Evolutionary conservation across 1,284 basidiomycete genomes (phyloP).

Genomic region (Tilletia caries): DNA sequence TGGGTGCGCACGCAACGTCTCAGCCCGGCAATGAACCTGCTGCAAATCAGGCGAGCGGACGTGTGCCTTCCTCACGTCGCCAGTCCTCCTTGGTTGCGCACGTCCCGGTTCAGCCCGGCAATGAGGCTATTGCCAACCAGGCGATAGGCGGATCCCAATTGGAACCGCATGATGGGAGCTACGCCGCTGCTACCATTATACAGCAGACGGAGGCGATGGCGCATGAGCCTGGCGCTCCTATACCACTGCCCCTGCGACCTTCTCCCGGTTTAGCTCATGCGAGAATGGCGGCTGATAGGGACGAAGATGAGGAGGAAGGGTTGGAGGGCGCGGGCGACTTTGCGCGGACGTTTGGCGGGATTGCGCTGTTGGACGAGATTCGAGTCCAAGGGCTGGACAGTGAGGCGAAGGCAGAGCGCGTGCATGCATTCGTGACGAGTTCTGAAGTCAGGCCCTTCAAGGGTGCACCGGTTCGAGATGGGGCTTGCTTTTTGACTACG

Average conservation of each 20-base stretch:
- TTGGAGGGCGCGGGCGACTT: conserved; percentile 34
- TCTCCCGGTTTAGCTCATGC: not conserved
- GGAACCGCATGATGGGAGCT: not conserved
- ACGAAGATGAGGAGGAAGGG: conserved; percentile 7
- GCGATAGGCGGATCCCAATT: not conserved
- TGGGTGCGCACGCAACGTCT: no score
- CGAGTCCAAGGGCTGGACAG: conserved; percentile 11
- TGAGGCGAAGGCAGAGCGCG: not conserved
- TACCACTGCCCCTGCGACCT: conserved; percentile 12
- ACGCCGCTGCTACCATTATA: not conserved
- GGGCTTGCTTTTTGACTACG: not conserved
- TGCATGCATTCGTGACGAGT: not conserved
- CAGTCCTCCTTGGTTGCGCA: not conserved
- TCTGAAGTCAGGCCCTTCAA: not conserved
- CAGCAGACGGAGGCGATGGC: conserved; percentile 3
- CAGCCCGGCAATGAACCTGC: not conserved
- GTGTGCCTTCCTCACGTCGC: not conserved
- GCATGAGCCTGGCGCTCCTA: conserved; percentile 12
- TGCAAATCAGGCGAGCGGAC: no score
- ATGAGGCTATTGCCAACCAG: no score
- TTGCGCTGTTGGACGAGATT: conserved; percentile 39
- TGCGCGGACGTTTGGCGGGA: conserved; percentile 35
- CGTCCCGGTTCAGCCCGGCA: not conserved
- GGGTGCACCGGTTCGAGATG: no score
- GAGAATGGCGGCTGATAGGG: not conserved